Conservation (phyloP, 352 stramenopile species). For the Phytophthora palmivora region DNA sequence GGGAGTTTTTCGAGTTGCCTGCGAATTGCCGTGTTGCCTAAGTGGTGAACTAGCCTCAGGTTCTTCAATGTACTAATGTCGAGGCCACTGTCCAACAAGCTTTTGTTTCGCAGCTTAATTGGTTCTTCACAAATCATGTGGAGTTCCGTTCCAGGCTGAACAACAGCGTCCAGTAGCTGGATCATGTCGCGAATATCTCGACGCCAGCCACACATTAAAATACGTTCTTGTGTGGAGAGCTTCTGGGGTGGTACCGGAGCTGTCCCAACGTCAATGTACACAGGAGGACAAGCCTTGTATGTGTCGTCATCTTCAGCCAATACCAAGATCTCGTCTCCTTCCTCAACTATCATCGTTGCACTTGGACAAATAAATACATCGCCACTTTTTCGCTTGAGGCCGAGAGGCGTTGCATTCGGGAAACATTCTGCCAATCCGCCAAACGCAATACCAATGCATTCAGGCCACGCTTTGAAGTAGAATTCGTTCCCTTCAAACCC, state of each 20-base stretch:
- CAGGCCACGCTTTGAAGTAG: constrained; percentile 89
- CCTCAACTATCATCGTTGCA: constrained; percentile 36
- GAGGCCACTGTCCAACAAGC: constrained; percentile 65
- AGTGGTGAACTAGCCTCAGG: constrained; percentile 68
- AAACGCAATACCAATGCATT: constrained; percentile 78
- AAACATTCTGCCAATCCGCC: constrained; percentile 74
- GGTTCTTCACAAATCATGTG: constrained; percentile 87
- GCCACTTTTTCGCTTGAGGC: constrained; percentile 67
- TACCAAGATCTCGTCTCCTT: constrained; percentile 81
- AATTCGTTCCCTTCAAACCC: constrained; percentile 92
- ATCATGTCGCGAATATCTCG: constrained; percentile 92
- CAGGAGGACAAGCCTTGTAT: constrained; percentile 72
- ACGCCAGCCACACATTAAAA: constrained; percentile 91
- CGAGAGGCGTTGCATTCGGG: constrained; percentile 81
- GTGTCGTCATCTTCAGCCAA: constrained; percentile 90
- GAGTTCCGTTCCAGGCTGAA: constrained; percentile 65
- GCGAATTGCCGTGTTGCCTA: constrained; percentile 83
- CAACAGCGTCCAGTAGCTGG: constrained; percentile 76
- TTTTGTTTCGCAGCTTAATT: constrained; percentile 63
- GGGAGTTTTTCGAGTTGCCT: constrained; percentile 70
- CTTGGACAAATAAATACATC: constrained; percentile 71
- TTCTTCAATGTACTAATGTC: constrained; percentile 60
- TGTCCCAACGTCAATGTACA: constrained; percentile 44
- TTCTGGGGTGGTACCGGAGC: constrained; percentile 38
- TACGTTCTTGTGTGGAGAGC: constrained; percentile 49